Conservation (phyloP, 768 basidiomycete species). For the Leccinum variicolor region DNA sequence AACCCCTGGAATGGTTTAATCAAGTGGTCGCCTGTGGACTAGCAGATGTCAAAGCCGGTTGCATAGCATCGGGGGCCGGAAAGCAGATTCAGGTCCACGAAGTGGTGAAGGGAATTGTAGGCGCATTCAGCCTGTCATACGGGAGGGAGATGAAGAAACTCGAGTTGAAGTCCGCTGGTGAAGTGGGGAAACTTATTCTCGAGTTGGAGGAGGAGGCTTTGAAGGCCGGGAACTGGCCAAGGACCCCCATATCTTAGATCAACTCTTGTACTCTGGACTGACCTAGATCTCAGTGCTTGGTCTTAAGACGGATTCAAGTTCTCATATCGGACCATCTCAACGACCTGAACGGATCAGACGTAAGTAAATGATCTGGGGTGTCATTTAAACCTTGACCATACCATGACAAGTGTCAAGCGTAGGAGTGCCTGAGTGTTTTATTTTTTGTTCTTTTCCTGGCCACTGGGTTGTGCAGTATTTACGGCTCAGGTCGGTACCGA, state of each 20-base stretch:
- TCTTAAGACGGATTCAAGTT: not conserved
- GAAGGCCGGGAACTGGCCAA: constrained; percentile 41
- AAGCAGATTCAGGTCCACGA: constrained; percentile 40
- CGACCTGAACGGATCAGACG: not conserved
- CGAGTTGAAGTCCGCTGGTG: constrained; percentile 40
- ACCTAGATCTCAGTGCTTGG: not conserved
- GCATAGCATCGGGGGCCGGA: constrained; percentile 48
- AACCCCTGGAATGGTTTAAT: constrained; percentile 85
- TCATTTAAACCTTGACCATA: not conserved
- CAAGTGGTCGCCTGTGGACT: constrained; percentile 90
- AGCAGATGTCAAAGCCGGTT: constrained; percentile 75
- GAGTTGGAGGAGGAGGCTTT: constrained; percentile 45
- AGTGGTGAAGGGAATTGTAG: constrained; percentile 51
- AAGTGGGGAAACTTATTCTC: constrained; percentile 46
- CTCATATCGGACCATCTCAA: not conserved
- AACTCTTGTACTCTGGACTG: not conserved
- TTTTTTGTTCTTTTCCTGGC: not conserved
- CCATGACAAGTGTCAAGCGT: not conserved
- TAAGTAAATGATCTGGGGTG: not conserved
- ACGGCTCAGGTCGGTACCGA: not conserved
- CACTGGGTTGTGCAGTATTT: not conserved
- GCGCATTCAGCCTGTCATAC: constrained; percentile 45
- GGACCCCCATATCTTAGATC: constrained; percentile 8
- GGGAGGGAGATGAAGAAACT: constrained; percentile 48
- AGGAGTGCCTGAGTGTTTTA: not conserved